A percentile compares a stretch with the other conserved stretches of the same genome.
These are phyloP conservation scores for Endocalyx cinctus DNA, from an alignment of 2,329 filamentous ascomycete species.

Conservation along the genomic window DNA sequence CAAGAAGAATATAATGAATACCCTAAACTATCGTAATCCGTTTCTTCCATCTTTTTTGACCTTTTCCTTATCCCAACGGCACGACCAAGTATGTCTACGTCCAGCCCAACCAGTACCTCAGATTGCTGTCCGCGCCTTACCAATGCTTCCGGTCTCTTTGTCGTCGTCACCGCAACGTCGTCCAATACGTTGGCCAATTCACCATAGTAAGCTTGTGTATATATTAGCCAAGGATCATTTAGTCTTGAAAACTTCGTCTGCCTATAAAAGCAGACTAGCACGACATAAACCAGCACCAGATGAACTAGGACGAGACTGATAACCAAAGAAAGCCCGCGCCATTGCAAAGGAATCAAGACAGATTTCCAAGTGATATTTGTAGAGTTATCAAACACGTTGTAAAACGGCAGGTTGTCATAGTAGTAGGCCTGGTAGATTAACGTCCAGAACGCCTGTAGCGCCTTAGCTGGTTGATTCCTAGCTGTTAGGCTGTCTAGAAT, in stretches of 20 bases:
- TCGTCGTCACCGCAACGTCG: background rate
- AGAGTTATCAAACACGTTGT: slow-evolving; percentile 4
- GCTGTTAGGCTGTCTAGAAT: slow-evolving; percentile 1
- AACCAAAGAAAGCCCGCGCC: slow-evolving; percentile 1
- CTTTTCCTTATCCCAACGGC: slow-evolving; percentile 5
- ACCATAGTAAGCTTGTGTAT: slow-evolving; percentile 4
- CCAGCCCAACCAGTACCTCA: slow-evolving; percentile 1
- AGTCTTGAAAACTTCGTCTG: slow-evolving; percentile 4
- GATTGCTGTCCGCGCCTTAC: background rate
- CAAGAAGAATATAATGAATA: too few relatives aligned
- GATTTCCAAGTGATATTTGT: slow-evolving; percentile 2
- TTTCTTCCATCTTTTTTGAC: background rate
- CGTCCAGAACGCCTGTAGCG: slow-evolving; percentile 6
- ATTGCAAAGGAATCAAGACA: slow-evolving; percentile 1
- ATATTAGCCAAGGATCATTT: slow-evolving; percentile 6
- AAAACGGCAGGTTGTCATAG: slow-evolving; percentile 6
- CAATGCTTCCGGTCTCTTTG: background rate
- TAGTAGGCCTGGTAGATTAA: slow-evolving; percentile 6
- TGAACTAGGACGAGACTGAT: slow-evolving; percentile 1
- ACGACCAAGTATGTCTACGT: slow-evolving; percentile 1
- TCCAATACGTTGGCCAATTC: slow-evolving; percentile 4
- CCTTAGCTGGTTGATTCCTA: background rate
- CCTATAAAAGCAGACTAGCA: slow-evolving; percentile 1
- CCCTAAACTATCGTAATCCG: too few relatives aligned
- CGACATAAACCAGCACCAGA: slow-evolving; percentile 2